phyloP scores from a whole-genome alignment of 768 basidiomycete species.

The Phylloporus arenicola region DNA sequence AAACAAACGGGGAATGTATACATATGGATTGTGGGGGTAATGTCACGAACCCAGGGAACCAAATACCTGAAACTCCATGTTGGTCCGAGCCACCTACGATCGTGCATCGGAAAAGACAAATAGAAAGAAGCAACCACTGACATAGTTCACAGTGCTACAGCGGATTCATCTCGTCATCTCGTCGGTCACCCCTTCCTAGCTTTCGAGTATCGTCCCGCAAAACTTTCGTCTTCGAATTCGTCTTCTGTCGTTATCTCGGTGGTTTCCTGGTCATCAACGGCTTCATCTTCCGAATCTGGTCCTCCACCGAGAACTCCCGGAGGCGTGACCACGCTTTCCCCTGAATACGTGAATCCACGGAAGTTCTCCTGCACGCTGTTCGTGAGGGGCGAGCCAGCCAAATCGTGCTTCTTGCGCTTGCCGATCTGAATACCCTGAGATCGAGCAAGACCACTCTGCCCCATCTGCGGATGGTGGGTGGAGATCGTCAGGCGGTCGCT shows the following conservation, averaged over 20 bases:
- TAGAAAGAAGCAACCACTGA: conserved; percentile 9
- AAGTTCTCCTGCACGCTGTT: conserved; percentile 96
- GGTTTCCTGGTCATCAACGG: conserved; percentile 47
- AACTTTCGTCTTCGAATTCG: conserved; percentile 63
- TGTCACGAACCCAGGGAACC: conserved; percentile 3
- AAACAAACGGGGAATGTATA: not conserved
- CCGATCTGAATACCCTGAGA: conserved; percentile 47
- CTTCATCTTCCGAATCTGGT: conserved; percentile 32
- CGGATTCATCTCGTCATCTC: conserved; percentile 29
- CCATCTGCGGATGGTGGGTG: conserved; percentile 11
- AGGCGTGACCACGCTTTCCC: conserved; percentile 55
- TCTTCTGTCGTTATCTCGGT: conserved; percentile 61
- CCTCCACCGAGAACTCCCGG: conserved; percentile 36
- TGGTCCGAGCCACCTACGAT: conserved; percentile 16
- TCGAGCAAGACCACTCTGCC: conserved; percentile 13
- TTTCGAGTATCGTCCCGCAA: conserved; percentile 68
- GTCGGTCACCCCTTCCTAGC: conserved; percentile 38
- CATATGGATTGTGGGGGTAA: conserved; percentile 7
- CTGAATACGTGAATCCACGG: conserved; percentile 86
- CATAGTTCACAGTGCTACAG: conserved; percentile 8
- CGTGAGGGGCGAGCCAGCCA: conserved; percentile 67
- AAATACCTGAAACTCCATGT: conserved; percentile 18
- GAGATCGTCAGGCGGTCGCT: conserved; percentile 38
- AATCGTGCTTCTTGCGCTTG: conserved; percentile 40
- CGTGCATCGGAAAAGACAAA: not conserved